These are phyloP conservation scores for Dioscorea dumetorum DNA, from an alignment of 106 monocot species.

Conservation along the genomic window DNA sequence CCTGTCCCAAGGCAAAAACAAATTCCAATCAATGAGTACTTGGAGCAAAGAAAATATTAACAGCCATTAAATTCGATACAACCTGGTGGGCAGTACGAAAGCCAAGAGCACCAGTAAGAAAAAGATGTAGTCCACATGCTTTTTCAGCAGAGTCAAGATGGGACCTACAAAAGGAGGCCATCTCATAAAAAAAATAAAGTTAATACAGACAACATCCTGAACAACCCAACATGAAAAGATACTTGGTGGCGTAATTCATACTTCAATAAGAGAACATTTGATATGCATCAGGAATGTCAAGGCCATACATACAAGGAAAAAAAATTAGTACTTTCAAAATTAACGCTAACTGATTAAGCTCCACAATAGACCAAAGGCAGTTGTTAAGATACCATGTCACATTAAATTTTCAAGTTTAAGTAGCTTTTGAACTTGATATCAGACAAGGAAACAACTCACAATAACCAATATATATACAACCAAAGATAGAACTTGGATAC, in stretches of 20 bases:
- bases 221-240: not conserved
- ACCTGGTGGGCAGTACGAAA: conserved; percentile 93
- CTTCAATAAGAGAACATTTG: not conserved
- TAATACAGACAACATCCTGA: not conserved
- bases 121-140: conserved; percentile 64
- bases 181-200: not conserved
- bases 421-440: not conserved
- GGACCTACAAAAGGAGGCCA: conserved; percentile 24
- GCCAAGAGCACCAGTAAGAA: conserved; percentile 81
- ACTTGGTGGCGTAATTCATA: not conserved
- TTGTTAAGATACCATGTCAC: too few relatives aligned
- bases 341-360: too few relatives aligned
- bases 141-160: conserved; percentile 58
- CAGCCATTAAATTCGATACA: not conserved
- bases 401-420: too few relatives aligned
- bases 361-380: too few relatives aligned
- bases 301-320: not conserved
- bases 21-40: conserved; percentile 1
- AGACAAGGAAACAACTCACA: not conserved
- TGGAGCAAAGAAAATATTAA: not conserved
- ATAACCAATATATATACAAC: not conserved
- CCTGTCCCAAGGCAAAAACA: conserved; percentile 27
- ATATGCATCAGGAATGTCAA: not conserved
- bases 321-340: too few relatives aligned
- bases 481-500: not conserved